Conservation (phyloP, 2,329 filamentous ascomycete genomes). For the Penicillium crustosum region DNA sequence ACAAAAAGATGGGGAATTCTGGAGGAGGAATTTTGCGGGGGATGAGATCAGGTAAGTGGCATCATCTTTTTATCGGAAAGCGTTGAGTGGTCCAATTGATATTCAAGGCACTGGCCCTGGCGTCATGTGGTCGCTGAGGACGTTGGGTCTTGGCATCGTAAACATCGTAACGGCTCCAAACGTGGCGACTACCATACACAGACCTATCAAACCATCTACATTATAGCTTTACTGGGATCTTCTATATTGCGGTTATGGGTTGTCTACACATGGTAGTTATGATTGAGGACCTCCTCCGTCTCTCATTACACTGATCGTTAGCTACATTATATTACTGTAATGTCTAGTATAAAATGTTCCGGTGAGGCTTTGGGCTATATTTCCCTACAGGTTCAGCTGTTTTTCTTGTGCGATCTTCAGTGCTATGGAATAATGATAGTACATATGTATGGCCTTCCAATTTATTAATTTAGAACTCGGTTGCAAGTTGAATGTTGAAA, state of each 20-base stretch:
- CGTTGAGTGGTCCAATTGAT: conserved; percentile 5
- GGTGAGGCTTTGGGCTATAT: neutral
- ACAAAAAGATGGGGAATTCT: neutral
- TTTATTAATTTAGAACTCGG: no score
- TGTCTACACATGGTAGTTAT: no score
- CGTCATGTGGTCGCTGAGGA: conserved; percentile 4
- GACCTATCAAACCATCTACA: neutral
- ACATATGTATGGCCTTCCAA: no score
- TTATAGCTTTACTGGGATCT: neutral
- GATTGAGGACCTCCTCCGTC: neutral
- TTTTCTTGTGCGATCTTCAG: neutral
- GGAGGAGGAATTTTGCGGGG: conserved; percentile 3
- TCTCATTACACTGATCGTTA: neutral
- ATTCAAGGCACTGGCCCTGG: conserved; percentile 5
- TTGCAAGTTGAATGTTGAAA: rapidly evolving
- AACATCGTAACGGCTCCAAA: no score
- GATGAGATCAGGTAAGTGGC: conserved; percentile 1
- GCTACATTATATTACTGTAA: neutral
- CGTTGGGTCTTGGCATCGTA: conserved; percentile 5
- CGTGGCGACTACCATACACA: neutral
- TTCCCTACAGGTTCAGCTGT: no score
- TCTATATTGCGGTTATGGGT: neutral
- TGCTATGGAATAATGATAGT: no score
- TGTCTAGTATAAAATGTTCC: neutral
- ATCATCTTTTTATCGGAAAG: neutral